A percentile compares a stretch with the other conserved stretches of the same genome.
Conservation (phyloP, 73 alveolate species). For the Blepharisma stoltei region DNA sequence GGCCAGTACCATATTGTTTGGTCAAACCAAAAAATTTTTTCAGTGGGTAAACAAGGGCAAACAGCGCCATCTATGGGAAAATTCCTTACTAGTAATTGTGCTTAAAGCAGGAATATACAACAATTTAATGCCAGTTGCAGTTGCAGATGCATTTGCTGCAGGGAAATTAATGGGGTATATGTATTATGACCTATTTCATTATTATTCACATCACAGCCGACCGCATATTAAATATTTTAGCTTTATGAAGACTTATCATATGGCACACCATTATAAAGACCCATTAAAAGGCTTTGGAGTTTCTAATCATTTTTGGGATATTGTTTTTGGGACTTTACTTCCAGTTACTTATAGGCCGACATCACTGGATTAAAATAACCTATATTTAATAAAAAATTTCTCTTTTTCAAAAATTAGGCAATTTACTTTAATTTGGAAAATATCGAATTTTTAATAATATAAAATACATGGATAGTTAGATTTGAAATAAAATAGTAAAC, state of each 20-base stretch:
- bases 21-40: no score
- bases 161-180: slow-evolving; percentile 49
- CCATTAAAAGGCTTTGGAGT: slow-evolving; percentile 56
- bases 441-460: no score
- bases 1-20: no score
- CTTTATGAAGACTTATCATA: slow-evolving; percentile 49
- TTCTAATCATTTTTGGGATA: slow-evolving; percentile 59
- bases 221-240: slow-evolving; percentile 45
- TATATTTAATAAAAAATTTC: no score
- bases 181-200: slow-evolving; percentile 52
- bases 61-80: no score
- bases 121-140: not conserved
- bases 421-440: no score
- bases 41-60: no score
- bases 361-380: no score
- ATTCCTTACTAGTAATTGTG: not conserved
- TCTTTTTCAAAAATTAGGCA: no score
- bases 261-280: slow-evolving; percentile 64
- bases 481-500: no score
- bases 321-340: slow-evolving; percentile 43
- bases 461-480: no score
- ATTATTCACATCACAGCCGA: slow-evolving; percentile 54
- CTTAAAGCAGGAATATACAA: not conserved
- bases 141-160: slow-evolving; percentile 36
- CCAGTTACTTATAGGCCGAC: no score